Evolutionary conservation across 345 rosid genomes (phyloP), one percentile per base, ranked within the genome.

Genomic region (Heritiera littoralis): DNA sequence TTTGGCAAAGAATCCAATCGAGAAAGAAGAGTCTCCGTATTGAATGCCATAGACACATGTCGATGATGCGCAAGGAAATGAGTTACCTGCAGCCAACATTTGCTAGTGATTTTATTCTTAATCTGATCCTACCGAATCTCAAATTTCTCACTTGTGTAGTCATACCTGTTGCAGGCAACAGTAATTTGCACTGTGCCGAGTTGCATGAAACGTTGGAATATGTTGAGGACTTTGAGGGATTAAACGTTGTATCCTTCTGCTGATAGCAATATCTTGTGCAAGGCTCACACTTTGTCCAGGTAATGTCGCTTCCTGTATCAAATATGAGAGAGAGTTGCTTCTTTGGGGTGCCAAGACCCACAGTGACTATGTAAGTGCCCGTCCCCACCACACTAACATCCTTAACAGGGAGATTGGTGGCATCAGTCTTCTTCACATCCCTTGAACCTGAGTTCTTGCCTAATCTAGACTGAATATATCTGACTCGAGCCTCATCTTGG

Each of bases 11-110:
- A 84, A 90, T 0, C 98, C 97, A 2, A 68, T 75, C 3, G 97
- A 89, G 87, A 65, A 91, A 0, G 97, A 92, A 9, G 85, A 81
- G 83, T 94, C 97, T 13, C 94, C 96, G 79, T 94, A 94, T 54
- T 90, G 38, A 35, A 35, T 35, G n/a, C 86, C 92, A 74, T 92
- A 94, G 58, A 90, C 77, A 80, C 98, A 94, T 0, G 87, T 82
- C 5, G 94, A 84, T 10, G 84, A 78, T 2, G 88, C 20, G 76
- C 98, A 94, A 4, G 76, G 28, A 0, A 85, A 86, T 0, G 75
- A 0, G 43, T 78, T 69, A 88, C 94, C 93, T 65, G 43, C 43
- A 41, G 45, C 17, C 17, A 66, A n/a, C 23, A 66, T 40, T 11
- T 18, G 63, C 32, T 2, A 23, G 0, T 61, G 4, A 2, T 48